Base-by-base conservation (phyloP, 352 stramenopile genomes). In the Elongisporangium undulatum region DNA sequence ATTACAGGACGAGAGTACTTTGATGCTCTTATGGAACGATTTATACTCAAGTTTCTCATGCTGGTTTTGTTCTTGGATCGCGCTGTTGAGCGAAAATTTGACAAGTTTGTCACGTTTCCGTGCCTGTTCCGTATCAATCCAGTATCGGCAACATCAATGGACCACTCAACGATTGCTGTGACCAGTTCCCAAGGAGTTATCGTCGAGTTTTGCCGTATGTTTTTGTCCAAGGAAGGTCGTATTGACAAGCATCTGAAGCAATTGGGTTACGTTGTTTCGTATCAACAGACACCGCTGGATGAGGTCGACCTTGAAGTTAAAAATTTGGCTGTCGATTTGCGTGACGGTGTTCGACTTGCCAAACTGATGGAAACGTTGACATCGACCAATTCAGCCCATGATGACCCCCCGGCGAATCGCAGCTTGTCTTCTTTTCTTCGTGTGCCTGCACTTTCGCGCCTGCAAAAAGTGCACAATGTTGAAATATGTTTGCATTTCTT, bases 391-490 rank as follows among this genome's bases (percentile, higher is more conserved):
- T 41, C 41, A 53, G 41, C 16, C 29, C 7, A 53, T 55, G 49
- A 58, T 53, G 7, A 74, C 59, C 10, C 48, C 50, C 52, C 51
- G 22, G 54, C 68, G 13, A 41, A 70, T 17, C 51, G 56, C 4
- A 57, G 49, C 0, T 60, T 98, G 38, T 90, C 97, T 17, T 69
- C 62, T 10, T 90, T 85, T 38, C 77, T 99, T 50, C 85, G 96
- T n/a, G 77, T 99, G 10, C 97, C 97, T 6, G 91, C 96, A 17
- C 67, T 97, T 9, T 98, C 95, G n/a, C 75, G 95, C 16, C 72
- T 98, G 13, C 91, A 99, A 68, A 99, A 99, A 71, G 75, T 98
- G 10, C 92, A 98, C 77, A 99, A 99, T 68, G 87, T 98, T 0
- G 84, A 95, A 60, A 78, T 98, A 23, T 96, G 92, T 23, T 61